A percentile compares a stretch with the other conserved stretches of the same genome.
Conservation (phyloP, 1,284 basidiomycete species). For the Xerocomus minutiporus region DNA sequence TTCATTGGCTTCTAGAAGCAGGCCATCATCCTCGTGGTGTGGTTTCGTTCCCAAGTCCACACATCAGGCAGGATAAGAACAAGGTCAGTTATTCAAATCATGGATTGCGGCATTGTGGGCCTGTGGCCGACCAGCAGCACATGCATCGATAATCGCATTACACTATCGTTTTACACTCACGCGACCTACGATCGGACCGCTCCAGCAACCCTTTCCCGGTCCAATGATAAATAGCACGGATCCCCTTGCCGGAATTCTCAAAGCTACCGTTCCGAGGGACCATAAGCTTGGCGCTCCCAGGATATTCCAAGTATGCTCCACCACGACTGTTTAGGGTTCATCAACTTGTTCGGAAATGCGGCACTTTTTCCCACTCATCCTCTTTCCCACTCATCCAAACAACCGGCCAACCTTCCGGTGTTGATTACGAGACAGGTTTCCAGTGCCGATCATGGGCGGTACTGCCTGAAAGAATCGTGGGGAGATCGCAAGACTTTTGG, state of each 20-base stretch:
- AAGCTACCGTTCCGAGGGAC: slow-evolving; percentile 4
- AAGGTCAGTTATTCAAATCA: slow-evolving; percentile 1
- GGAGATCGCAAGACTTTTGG: background rate
- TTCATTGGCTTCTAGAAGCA: background rate
- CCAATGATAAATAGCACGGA: background rate
- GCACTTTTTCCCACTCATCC: background rate
- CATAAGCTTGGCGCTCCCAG: background rate
- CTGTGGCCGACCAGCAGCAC: background rate
- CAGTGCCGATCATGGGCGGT: background rate
- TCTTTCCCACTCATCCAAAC: background rate
- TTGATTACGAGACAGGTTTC: background rate
- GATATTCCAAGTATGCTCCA: background rate
- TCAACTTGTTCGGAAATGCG: background rate
- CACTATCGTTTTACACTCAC: slow-evolving; percentile 2
- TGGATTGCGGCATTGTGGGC: background rate
- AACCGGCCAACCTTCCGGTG: background rate
- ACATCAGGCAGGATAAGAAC: background rate
- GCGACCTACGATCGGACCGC: background rate
- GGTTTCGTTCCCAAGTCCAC: background rate
- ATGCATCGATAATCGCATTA: background rate
- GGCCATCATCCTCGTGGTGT: background rate
- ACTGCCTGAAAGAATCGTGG: background rate
- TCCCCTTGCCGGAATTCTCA: background rate
- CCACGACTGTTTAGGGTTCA: background rate
- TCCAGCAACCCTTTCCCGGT: background rate